Evolutionary conservation across 129 eudicot species (phyloP).

Genomic region (Sambucus nigra): DNA sequence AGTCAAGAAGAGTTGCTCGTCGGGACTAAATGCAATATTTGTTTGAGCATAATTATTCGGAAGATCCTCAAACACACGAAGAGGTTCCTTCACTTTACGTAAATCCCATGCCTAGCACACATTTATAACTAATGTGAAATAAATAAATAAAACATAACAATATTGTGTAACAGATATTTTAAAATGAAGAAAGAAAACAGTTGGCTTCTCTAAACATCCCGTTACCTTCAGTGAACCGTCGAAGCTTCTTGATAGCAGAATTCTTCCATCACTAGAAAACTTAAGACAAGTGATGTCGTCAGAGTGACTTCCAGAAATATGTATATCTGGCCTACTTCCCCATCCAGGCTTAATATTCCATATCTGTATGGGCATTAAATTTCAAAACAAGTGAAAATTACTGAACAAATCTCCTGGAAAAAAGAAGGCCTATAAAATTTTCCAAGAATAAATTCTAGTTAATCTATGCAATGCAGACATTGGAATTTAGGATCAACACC

Average conservation of each 20-base stretch:
- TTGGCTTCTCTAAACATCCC: not conserved
- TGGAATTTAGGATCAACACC: slow-evolving; percentile 26
- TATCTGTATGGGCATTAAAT: slow-evolving; percentile 31
- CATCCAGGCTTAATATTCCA: slow-evolving; percentile 93
- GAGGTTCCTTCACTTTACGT: slow-evolving; percentile 69
- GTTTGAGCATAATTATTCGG: slow-evolving; percentile 91
- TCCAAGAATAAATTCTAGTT: not conserved
- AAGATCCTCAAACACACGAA: slow-evolving; percentile 67
- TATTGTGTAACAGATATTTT: not conserved
- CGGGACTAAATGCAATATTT: slow-evolving; percentile 76
- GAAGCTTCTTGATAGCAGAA: slow-evolving; percentile 82
- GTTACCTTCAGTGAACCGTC: slow-evolving; percentile 85
- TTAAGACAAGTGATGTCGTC: slow-evolving; percentile 88
- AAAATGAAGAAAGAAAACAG: not conserved
- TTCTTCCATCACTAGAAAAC: slow-evolving; percentile 81
- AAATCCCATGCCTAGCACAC: slow-evolving; percentile 82
- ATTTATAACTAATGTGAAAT: slow-evolving; percentile 4
- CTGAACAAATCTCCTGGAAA: not conserved
- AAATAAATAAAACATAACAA: not conserved
- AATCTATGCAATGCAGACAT: not conserved
- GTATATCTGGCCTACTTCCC: slow-evolving; percentile 93
- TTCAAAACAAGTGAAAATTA: not conserved
- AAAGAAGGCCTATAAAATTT: not conserved
- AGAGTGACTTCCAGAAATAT: slow-evolving; percentile 54
- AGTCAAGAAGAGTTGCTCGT: slow-evolving; percentile 73